Conservation (phyloP, 1,284 basidiomycete genomes). For the Laetiporus sulphureus region DNA sequence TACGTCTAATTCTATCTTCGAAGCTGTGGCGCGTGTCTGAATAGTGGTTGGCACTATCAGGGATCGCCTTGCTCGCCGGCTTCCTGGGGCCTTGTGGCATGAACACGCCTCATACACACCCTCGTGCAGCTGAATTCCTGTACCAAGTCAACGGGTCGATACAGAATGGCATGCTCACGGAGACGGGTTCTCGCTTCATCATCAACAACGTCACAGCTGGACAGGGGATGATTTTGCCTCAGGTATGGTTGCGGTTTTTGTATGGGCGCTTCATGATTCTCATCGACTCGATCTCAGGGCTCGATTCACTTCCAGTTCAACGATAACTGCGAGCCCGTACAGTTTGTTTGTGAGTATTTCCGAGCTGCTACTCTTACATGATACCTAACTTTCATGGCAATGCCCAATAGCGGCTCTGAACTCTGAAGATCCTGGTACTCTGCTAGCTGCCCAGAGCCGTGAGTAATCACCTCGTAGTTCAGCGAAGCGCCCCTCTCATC, state of each 20-base stretch:
- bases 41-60: slow-evolving; percentile 2
- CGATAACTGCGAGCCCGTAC: slow-evolving; percentile 19
- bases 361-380: neutral
- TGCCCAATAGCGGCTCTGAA: slow-evolving; percentile 27
- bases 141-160: slow-evolving; percentile 28
- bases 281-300: slow-evolving; percentile 14
- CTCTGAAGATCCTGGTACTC: slow-evolving; percentile 28
- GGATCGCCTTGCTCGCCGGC: slow-evolving; percentile 23
- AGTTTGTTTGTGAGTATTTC: slow-evolving; percentile 12
- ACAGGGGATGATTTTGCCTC: slow-evolving; percentile 28
- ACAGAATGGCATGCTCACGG: slow-evolving; percentile 27
- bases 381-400: slow-evolving; percentile 9
- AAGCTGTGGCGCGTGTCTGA: neutral
- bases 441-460: slow-evolving; percentile 27
- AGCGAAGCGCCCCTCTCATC: neutral
- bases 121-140: slow-evolving; percentile 31
- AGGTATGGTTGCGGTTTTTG: slow-evolving; percentile 5
- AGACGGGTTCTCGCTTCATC: slow-evolving; percentile 30
- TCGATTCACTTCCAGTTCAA: slow-evolving; percentile 32
- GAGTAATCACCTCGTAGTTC: no score
- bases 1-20: slow-evolving; percentile 1
- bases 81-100: slow-evolving; percentile 27
- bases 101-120: slow-evolving; percentile 34
- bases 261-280: neutral
- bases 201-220: slow-evolving; percentile 26